Evolutionary conservation across 352 stramenopile genomes (phyloP).

Genomic region (Phytophthora melonis): DNA sequence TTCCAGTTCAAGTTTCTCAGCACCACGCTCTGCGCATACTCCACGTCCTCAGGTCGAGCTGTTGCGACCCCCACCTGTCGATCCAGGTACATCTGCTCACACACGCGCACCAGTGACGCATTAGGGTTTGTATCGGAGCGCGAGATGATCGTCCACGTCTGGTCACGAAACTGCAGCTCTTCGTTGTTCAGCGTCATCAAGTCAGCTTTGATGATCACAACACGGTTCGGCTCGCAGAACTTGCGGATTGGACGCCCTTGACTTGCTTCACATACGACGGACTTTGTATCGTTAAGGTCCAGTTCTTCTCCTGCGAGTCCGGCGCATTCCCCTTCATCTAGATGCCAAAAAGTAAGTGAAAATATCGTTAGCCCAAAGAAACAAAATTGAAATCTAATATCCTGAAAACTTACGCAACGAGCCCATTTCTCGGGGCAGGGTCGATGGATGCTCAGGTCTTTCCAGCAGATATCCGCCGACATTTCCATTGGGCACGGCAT

Average conservation of each 20-base stretch:
- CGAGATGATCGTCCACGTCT: conserved; percentile 35
- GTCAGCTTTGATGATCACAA: conserved; percentile 37
- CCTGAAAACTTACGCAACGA: conserved; percentile 16
- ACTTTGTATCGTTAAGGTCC: conserved; percentile 29
- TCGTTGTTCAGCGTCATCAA: conserved; percentile 33
- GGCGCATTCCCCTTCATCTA: conserved; percentile 23
- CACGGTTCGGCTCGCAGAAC: conserved; percentile 33
- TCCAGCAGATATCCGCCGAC: conserved; percentile 27
- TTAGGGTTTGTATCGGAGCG: conserved; percentile 26
- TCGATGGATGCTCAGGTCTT: conserved; percentile 30
- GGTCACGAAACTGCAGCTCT: conserved; percentile 33
- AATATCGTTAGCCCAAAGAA: no score
- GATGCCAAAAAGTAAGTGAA: neutral
- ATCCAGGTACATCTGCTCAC: conserved; percentile 38
- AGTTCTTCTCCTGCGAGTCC: conserved; percentile 41
- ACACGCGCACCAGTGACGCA: conserved; percentile 28
- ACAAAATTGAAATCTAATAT: neutral
- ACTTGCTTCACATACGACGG: conserved; percentile 26
- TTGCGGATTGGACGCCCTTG: conserved; percentile 41
- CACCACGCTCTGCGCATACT: conserved; percentile 31
- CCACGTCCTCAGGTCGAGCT: conserved; percentile 22
- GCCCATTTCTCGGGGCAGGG: conserved; percentile 37
- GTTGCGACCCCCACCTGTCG: neutral
- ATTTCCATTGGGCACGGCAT: conserved; percentile 29
- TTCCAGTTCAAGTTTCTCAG: conserved; percentile 35